Conservation (phyloP, 225 moss, liverwort and hornwort species). For the Antitrichia curtipendula region DNA sequence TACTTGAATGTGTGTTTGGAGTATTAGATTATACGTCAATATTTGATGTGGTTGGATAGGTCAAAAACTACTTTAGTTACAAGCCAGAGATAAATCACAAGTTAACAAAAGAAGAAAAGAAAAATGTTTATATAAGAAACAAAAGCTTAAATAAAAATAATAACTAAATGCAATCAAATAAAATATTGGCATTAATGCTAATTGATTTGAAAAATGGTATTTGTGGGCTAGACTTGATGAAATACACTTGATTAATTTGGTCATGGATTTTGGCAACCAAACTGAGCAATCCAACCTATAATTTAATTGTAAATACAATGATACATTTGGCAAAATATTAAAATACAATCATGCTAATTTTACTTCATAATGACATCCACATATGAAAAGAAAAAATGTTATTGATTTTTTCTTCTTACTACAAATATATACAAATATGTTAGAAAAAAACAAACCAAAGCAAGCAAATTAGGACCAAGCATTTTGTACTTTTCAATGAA, state of each 20-base stretch:
- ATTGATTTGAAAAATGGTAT: neutral
- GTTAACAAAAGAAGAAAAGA: neutral
- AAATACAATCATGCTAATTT: neutral
- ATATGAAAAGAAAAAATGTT: neutral
- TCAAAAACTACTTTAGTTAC: neutral
- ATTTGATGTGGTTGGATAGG: neutral
- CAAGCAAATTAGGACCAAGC: too few relatives aligned
- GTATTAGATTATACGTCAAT: neutral
- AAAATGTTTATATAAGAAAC: neutral
- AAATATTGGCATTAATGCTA: neutral
- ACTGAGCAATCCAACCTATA: neutral
- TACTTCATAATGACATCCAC: neutral
- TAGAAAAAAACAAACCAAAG: neutral
- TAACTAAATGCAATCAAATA: neutral
- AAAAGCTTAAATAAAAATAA: too few relatives aligned
- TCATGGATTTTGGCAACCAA: neutral
- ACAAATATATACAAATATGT: neutral
- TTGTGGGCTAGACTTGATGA: neutral
- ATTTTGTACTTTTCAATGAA: neutral
- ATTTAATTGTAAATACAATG: too few relatives aligned
- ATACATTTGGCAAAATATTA: neutral
- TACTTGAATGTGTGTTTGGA: neutral
- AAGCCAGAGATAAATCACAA: too few relatives aligned
- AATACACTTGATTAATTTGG: neutral
- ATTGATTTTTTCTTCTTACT: neutral